Evolutionary conservation across 169 alveolate genomes (phyloP), one percentile per base, ranked within the genome.

Genomic region (Plasmodium berghei): DNA sequence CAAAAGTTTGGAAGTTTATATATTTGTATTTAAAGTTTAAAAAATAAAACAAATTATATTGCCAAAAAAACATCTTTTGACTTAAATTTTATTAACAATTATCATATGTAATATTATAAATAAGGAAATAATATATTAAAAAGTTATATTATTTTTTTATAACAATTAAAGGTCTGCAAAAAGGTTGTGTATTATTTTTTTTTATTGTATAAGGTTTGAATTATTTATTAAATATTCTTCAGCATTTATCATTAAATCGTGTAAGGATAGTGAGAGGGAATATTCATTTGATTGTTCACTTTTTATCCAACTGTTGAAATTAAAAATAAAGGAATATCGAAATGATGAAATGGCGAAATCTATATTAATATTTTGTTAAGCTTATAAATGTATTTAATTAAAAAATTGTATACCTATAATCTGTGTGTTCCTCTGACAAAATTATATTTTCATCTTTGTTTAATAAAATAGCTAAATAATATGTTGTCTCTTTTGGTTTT

Each of bases 371-470:
- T 46, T 45, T 52, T 28, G 9, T 16, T 34, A 34, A 34, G 0
- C 5, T 34, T 34, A 34, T 34, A 3, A 34, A 3, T 3, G 0
- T 34, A 3, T 1, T 34, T 3, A 42, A 42, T 34, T 14, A 58
- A 73, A 58, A 58, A 73, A 42, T 80, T 80, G 56, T 88, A 49
- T 70, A 93, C 96, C 86, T 93, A 77, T 73, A 90, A 56, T 92
- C 94, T 22, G 94, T 87, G 91, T 93, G 96, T 42, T 93, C 96
- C 49, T 93, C 92, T 12, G 96, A 93, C 49, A 93, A 91, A 9
- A 61, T 89, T 22, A 93, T 59, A 18, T 55, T 45, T 26, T 89
- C 54, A 16, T 72, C 87, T 9, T 86, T 83, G 59, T 92, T 91
- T 46, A 61, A 66, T 77, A 93, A 86, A 49, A 89, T 85, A 16